Evolutionary conservation across 2,329 filamentous ascomycete genomes (phyloP), one percentile per base, ranked within the genome.

Genomic region (Ceratocystis colombiana): DNA sequence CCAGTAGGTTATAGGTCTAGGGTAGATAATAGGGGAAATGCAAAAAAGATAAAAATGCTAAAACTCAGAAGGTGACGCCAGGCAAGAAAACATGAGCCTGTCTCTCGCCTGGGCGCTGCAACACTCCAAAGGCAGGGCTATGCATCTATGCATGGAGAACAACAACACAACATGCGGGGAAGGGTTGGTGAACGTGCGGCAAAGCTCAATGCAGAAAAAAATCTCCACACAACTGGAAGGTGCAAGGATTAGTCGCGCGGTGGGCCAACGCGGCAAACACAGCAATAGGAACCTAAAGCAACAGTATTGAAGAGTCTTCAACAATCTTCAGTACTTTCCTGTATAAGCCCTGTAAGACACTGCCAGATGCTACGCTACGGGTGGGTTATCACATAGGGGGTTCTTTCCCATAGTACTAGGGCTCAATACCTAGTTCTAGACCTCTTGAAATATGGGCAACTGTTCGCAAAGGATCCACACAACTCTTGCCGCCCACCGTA

Each of bases 131-230:
- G 12, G 15, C 55, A 10, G 55, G 17, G 17, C 5, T 37, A 7
- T n/a, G 25, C 22, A 55, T 15, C 20, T 55, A n/a, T 53, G 33
- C 55, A 12, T n/a, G 28, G 20, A 59, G 12, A 59, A 59, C 55
- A 59, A 59, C 55, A 59, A 59, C 28, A 37, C 28, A 20, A 5
- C 28, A 33, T 59, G 55, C 30, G 55, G 55, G 55, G 55, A 37
- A 59, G 55, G 28, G 2, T 33, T 53, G 48, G 48, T 25, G n/a
- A 10, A 22, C 48, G 48, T 20, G 46, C 46, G 25, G 53, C 53
- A 30, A 28, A 33, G 20, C 53, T 15, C 22, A 25, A 7, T 22
- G 12, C 46, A 48, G 46, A n/a, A 48, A 20, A 48, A 48, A 48
- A 22, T 22, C 46, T 20, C 46, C 46, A 48, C 46, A 22, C 15